A percentile compares a stretch with the other conserved stretches of the same genome.
Conservation (phyloP, 345 rosid species). For the Hevea brasiliensis region DNA sequence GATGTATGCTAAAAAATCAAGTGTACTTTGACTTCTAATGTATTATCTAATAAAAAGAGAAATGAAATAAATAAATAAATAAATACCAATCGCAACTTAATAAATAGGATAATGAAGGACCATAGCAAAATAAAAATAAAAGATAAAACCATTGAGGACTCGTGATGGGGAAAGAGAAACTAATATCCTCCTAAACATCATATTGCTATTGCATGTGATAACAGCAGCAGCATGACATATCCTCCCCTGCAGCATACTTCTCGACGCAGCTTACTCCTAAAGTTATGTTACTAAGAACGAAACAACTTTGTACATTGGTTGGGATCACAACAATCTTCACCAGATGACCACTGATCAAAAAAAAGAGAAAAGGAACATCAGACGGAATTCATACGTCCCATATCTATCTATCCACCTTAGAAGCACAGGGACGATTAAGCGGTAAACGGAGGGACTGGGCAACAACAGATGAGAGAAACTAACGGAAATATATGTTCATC, state of each 20-base stretch:
- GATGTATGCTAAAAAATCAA: no score
- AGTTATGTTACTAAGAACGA: constrained; percentile 28
- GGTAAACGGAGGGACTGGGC: constrained; percentile 18
- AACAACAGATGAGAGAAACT: constrained; percentile 38
- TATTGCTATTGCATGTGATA: constrained; percentile 17
- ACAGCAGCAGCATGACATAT: constrained; percentile 15
- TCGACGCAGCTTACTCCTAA: constrained; percentile 24
- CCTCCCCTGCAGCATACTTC: background rate
- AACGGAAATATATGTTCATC: constrained; percentile 18
- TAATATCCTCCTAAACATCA: constrained; percentile 20
- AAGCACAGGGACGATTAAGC: constrained; percentile 16
- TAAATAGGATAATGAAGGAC: no score
- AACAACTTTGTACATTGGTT: constrained; percentile 49
- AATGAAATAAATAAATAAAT: no score
- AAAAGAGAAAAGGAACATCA: constrained; percentile 4
- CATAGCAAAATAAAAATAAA: background rate
- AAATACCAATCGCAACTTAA: no score
- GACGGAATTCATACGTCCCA: constrained; percentile 37
- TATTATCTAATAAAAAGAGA: no score
- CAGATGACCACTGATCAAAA: constrained; percentile 22
- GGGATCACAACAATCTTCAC: constrained; percentile 41
- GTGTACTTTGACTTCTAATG: no score
- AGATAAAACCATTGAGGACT: background rate
- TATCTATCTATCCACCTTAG: constrained; percentile 34
- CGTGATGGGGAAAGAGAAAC: background rate